Conservation (phyloP, 192 early-diverging fungal species). For the Spizellomyces sp. region DNA sequence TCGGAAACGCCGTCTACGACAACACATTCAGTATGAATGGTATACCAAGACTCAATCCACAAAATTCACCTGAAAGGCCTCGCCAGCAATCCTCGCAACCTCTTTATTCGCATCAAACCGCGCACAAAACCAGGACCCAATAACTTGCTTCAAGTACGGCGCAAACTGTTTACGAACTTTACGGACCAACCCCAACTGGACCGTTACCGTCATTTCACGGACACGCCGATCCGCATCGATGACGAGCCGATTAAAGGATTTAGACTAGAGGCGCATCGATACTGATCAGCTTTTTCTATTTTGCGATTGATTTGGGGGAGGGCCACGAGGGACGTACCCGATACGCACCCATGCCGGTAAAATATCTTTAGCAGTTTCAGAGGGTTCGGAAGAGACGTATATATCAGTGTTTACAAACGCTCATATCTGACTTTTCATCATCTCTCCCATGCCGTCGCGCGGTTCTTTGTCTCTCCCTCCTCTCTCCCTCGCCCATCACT, state of each 20-base stretch:
- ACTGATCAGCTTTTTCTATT: conserved; percentile 21
- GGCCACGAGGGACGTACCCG: no score
- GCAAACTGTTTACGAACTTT: conserved; percentile 75
- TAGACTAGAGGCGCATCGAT: conserved; percentile 55
- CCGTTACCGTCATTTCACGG: conserved; percentile 64
- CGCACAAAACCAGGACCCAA: conserved; percentile 81
- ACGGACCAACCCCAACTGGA: conserved; percentile 69
- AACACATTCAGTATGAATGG: background rate
- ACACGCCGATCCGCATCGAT: conserved; percentile 87
- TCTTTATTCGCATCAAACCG: conserved; percentile 85
- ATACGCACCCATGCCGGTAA: conserved; percentile 43
- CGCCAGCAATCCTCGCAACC: conserved; percentile 61
- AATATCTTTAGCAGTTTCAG: conserved; percentile 33
- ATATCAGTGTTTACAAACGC: no score
- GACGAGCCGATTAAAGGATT: conserved; percentile 63
- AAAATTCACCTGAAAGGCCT: conserved; percentile 69
- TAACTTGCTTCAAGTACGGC: conserved; percentile 75
- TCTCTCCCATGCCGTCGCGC: no score
- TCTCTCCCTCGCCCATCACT: no score
- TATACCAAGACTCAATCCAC: background rate
- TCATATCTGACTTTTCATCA: no score
- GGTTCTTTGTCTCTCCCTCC: no score
- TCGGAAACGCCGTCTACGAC: conserved; percentile 75
- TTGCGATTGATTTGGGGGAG: background rate
- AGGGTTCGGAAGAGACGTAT: conserved; percentile 46